These are phyloP conservation scores for Ophiostoma novo-ulmi DNA, from an alignment of 2,329 filamentous ascomycete genomes.

Conservation along the genomic window DNA sequence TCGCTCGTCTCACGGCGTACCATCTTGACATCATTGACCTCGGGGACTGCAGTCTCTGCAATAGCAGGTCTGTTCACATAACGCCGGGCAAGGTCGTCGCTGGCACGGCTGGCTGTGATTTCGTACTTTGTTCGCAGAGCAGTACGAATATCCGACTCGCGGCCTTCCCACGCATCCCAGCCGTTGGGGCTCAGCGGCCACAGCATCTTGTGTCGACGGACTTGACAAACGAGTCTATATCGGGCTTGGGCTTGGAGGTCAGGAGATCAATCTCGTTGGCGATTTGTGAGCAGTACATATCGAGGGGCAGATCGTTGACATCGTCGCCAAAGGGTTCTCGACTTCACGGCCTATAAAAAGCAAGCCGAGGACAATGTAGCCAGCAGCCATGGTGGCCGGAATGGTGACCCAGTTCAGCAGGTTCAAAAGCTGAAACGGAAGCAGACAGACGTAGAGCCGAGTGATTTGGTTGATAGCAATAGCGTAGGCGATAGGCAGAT, in stretches of 20 bases:
- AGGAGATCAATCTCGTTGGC: constrained; percentile 60
- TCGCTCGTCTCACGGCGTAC: neutral
- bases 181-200: constrained; percentile 42
- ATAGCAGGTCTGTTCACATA: neutral
- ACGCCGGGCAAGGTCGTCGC: neutral
- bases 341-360: constrained; percentile 46
- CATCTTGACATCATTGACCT: neutral
- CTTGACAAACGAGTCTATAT: constrained; percentile 44
- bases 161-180: constrained; percentile 44
- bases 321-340: constrained; percentile 63
- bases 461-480: constrained; percentile 73
- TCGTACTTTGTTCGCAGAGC: neutral
- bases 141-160: constrained; percentile 25
- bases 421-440: constrained; percentile 64
- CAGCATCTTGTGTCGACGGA: constrained; percentile 35
- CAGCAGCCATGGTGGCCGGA: constrained; percentile 36
- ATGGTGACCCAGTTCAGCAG: constrained; percentile 63
- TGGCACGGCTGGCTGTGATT: neutral
- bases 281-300: constrained; percentile 61
- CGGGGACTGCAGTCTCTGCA: neutral
- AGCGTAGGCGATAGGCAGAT: constrained; percentile 65
- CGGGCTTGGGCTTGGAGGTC: constrained; percentile 38
- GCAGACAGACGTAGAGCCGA: constrained; percentile 65
- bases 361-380: neutral
- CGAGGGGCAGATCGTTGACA: constrained; percentile 62